These are phyloP conservation scores for Penicillium dipodomyicola DNA, from an alignment of 495 filamentous ascomycete genomes.

Conservation along the genomic window DNA sequence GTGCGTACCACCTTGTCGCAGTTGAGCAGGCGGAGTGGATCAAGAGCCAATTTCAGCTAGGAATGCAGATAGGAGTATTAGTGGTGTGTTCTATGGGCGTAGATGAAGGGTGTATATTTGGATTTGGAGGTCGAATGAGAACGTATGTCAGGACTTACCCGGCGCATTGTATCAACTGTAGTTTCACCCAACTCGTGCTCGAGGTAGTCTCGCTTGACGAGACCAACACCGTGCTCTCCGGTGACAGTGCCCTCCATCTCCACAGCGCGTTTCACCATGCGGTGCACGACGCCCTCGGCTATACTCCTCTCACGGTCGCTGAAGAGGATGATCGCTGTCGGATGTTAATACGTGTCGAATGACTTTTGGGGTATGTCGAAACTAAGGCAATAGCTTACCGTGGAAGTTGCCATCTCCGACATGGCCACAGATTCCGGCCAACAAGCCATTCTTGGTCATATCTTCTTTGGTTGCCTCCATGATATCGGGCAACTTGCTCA, in stretches of 20 bases:
- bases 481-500: constrained; percentile 59
- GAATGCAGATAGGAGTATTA: constrained; percentile 15
- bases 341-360: constrained; percentile 3
- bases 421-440: constrained; percentile 64
- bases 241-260: constrained; percentile 65
- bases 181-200: constrained; percentile 53
- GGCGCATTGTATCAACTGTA: constrained; percentile 63
- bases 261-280: constrained; percentile 61
- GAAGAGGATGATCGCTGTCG: constrained; percentile 54
- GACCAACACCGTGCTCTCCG: constrained; percentile 62
- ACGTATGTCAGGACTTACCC: constrained; percentile 41
- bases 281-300: constrained; percentile 52
- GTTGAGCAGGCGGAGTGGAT: constrained; percentile 64
- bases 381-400: constrained; percentile 32
- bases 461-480: constrained; percentile 62
- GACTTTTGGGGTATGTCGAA: background rate
- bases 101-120: background rate
- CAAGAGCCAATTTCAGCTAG: constrained; percentile 63
- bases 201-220: constrained; percentile 62
- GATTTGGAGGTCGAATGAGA: background rate
- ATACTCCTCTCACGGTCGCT: constrained; percentile 52
- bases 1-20: constrained; percentile 64
- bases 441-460: constrained; percentile 52
- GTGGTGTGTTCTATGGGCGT: background rate
- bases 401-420: constrained; percentile 69